A percentile compares a stretch with the other conserved stretches of the same genome.
phyloP scores from a whole-genome alignment of 257 asterid genomes.

The Eustoma russellianum region DNA sequence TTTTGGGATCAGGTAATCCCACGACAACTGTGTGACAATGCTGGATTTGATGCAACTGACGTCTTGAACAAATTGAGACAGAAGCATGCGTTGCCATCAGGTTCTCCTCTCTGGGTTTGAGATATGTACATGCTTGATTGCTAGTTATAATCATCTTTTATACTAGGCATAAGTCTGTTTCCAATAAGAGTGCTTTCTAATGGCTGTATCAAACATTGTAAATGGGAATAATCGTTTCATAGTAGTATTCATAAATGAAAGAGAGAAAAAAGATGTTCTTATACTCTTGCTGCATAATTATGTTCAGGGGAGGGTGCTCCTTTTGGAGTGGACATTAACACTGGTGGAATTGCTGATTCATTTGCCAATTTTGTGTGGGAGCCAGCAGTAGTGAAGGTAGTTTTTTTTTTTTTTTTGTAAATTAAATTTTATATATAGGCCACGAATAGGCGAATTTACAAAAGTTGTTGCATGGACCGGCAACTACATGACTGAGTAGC shows the following conservation, averaged over 20 bases:
- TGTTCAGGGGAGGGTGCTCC: slow-evolving; percentile 48
- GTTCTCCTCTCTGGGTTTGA: slow-evolving; percentile 24
- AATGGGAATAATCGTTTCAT: background rate
- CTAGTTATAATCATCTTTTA: no score
- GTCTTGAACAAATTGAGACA: slow-evolving; percentile 93
- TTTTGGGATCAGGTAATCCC: slow-evolving; percentile 36
- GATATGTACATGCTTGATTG: background rate
- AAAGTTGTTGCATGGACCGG: no score
- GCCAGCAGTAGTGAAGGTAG: slow-evolving; percentile 81
- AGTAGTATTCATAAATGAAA: background rate
- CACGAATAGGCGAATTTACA: no score
- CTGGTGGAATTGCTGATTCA: slow-evolving; percentile 63
- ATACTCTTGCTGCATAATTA: slow-evolving; percentile 4
- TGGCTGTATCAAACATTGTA: no score
- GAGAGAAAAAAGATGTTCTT: background rate
- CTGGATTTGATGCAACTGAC: slow-evolving; percentile 93
- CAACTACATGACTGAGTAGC: no score
- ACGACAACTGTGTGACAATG: slow-evolving; percentile 59
- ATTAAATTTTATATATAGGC: no score
- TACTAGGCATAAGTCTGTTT: no score
- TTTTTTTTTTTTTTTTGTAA: no score
- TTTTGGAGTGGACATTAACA: slow-evolving; percentile 48
- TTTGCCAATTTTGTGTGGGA: slow-evolving; percentile 85
- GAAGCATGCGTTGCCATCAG: slow-evolving; percentile 87
- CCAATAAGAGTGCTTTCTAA: no score